phyloP scores from a whole-genome alignment of 176 grass and related monocot species.

The Canna indica region DNA sequence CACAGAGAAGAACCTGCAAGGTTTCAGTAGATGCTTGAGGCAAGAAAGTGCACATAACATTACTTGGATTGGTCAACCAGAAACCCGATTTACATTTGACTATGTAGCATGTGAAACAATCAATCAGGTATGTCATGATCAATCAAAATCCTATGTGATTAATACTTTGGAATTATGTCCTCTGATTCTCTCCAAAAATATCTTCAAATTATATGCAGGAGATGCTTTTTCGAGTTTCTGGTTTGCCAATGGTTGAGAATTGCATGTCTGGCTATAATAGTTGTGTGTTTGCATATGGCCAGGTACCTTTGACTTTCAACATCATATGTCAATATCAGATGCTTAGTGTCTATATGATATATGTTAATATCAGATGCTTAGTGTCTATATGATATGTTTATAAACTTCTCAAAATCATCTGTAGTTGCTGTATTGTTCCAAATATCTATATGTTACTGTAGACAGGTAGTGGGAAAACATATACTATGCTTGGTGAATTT shows the following conservation, averaged over 20 bases:
- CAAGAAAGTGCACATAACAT: conserved; percentile 73
- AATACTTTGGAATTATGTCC: too few relatives aligned
- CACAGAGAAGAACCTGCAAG: conserved; percentile 46
- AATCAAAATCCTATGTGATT: conserved; percentile 20
- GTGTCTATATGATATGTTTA: not conserved
- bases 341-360: too few relatives aligned
- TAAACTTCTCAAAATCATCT: not conserved
- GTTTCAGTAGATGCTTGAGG: conserved; percentile 76
- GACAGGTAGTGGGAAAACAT: conserved; percentile 96
- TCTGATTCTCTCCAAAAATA: too few relatives aligned
- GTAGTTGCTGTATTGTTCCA: conserved; percentile 9
- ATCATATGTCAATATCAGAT: not conserved
- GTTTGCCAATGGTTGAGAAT: conserved; percentile 98
- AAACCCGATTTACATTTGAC: conserved; percentile 81
- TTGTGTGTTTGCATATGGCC: conserved; percentile 95
- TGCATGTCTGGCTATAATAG: conserved; percentile 98
- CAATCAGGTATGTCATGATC: conserved; percentile 47
- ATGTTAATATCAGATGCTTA: not conserved
- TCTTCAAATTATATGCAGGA: conserved; percentile 40
- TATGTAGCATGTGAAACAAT: conserved; percentile 94
- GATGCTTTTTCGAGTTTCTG: conserved; percentile 81
- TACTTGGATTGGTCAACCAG: conserved; percentile 86
- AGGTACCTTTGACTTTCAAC: conserved; percentile 34
- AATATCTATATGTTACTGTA: conserved; percentile 24
- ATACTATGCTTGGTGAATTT: conserved; percentile 94